Evolutionary conservation across 495 filamentous ascomycete species (phyloP), one percentile per base, ranked within the genome.

Genomic region (Collariella sp.): DNA sequence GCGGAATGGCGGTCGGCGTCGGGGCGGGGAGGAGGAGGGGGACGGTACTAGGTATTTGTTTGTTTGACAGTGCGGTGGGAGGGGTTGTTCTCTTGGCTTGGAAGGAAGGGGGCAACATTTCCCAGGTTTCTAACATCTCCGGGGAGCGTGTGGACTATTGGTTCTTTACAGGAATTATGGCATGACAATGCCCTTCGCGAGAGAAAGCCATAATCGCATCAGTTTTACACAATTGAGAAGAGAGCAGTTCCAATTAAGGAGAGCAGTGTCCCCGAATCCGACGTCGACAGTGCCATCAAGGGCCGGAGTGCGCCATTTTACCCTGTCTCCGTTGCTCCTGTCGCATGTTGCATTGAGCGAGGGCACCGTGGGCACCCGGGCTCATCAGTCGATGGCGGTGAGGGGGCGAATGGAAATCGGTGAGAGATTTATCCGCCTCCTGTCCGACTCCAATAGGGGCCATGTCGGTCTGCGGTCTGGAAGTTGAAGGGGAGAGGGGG

Each of bases 391-490:
- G 44, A 36, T 52, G 50, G 50, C 40, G 31, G 31, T 52, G 40
- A 45, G 48, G 9, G 18, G 1, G 1, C 23, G 33, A 34, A 24
- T 10, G 24, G 26, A 5, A 31, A 51, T 31, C 36, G 48, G 48
- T 42, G 48, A 51, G 48, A 51, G 48, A 51, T 51, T 51, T 34
- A 33, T 34, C 36, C 36, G 36, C 24, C 13, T n/a, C n/a, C n/a
- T n/a, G n/a, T n/a, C n/a, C n/a, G n/a, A 34, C 22, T 31, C 26
- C 9, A 31, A 50, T n/a, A 20, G 12, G 26, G 35, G 24, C 18
- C 16, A 15, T 26, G 29, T 36, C 5, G 16, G 12, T 16, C 19
- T 49, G 46, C 46, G 34, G 34, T 49, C 46, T 49, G 33, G 34
- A 47, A 15, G 33, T 18, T 2, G 33, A 9, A 31, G 33, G n/a